Evolutionary conservation across 2,329 filamentous ascomycete species (phyloP), one percentile per base, ranked within the genome.

Genomic region (Clonostachys solani): DNA sequence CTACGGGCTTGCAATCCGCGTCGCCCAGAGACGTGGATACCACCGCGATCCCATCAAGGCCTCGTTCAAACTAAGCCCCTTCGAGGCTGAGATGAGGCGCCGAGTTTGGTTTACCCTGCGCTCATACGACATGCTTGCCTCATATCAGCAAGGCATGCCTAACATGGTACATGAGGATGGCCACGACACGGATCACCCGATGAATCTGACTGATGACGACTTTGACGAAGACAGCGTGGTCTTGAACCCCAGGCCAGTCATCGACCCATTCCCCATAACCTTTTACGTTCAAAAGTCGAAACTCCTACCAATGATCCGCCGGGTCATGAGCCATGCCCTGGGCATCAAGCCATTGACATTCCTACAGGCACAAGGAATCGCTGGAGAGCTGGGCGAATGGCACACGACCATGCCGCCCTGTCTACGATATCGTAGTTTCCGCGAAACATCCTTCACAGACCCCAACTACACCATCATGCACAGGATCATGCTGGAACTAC

Each of bases 121-220:
- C 50, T 63, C 72, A 1, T 71, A 71, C 16, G 76, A 80, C 52
- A 58, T 73, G 5, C 52, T 77, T 4, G 69, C 75, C 42, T 74
- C 74, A 1, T 75, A 74, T 49, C 74, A 79, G 57, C 68, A 76
- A n/a, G 74, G 76, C 9, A 69, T 79, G 56, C 75, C 77, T 2
- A 63, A 71, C n/a, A 71, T 73, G 47, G 65, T 78, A 43, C 65
- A 72, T 44, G 64, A 72, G n/a, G 66, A 68, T 13, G 67, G 71
- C 33, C 74, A 66, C 53, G 75, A 77, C 53, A 72, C 69, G 3
- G 65, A 62, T 10, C 62, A 68, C 16, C 75, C 74, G 9, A 60
- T 65, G 8, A 77, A 77, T 53, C 59, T 77, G 8, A 63, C 60
- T 44, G 76, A 80, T 50, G 65, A 71, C 12, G 77, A 80, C 54